phyloP scores from a whole-genome alignment of 441 rosid species.

The Pelargonium exstipulatum region DNA sequence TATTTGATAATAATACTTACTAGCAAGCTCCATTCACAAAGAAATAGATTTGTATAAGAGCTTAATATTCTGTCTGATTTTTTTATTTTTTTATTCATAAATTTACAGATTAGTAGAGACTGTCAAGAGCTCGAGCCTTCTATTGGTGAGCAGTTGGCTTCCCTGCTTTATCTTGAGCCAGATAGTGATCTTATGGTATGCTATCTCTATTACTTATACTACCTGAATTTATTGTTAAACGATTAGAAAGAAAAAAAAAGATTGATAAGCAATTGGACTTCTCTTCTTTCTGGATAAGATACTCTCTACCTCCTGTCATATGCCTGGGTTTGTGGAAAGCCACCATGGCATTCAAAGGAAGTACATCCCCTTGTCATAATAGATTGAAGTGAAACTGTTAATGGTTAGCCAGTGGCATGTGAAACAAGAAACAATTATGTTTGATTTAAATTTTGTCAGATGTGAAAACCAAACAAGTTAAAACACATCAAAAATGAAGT shows the following conservation, averaged over 20 bases:
- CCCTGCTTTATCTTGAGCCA: constrained; percentile 88
- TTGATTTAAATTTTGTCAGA: no score
- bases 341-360: background rate
- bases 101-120: constrained; percentile 91
- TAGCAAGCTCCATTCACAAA: background rate
- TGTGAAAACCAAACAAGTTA: no score
- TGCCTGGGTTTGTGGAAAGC: background rate
- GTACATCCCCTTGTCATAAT: background rate
- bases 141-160: constrained; percentile 86
- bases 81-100: constrained; percentile 22
- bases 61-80: background rate
- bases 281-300: background rate
- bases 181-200: constrained; percentile 98
- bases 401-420: background rate
- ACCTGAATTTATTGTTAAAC: background rate
- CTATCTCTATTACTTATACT: constrained; percentile 14
- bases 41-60: background rate
- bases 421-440: no score
- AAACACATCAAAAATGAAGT: no score
- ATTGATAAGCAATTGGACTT: background rate
- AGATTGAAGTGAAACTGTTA: background rate
- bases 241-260: background rate
- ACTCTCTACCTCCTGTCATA: background rate
- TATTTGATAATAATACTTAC: background rate
- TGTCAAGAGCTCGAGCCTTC: constrained; percentile 97